Base-by-base conservation (phyloP, 305 asterid species). In the Fraxinus xanthoxyloides region DNA sequence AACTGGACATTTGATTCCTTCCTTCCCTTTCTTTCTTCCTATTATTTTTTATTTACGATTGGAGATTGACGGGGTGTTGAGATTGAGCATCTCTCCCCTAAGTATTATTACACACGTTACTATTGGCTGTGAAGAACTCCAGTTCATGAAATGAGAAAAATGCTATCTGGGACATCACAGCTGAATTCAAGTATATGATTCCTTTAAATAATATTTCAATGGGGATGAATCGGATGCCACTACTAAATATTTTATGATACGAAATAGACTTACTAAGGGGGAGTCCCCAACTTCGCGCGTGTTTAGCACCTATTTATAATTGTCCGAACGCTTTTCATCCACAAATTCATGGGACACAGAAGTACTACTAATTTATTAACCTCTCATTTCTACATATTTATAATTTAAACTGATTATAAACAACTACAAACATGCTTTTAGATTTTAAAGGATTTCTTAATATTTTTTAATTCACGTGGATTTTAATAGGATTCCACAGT, bases 171-270 rank as follows among this genome's bases (percentile, higher is more conserved):
- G 30, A 19, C 9, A 54, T 54, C 43, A 63, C 34, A 61, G 54
- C 56, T 17, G 38, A 67, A 21, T 46, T 56, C 32, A 75, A 73
- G 80, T 35, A 36, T 26, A 65, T 19, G 59, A 59, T 34, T 75
- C 77, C 67, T 34, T 56, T 63, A 77, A 35, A 75, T 77, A 35
- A 65, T 79, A n/a, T 67, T 73, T 36, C 72, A 77, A 7, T 30
- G 75, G 40, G 40, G 75, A 69, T 28, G 43, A 72, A 31, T 32
- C 48, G 7, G 15, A 72, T n/a, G 26, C 36, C 46, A n/a, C 24
- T 15, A 8, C 15, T 31, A 31, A 65, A 40, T 17, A 65, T 70
- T 10, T 72, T 32, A 82, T 24, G 8, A 72, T 36, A 31, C 36
- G 59, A 79, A 2, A 77, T 28, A 75, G 56, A 31, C 17, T 8